Evolutionary conservation across 2,329 filamentous ascomycete species (phyloP).

Genomic region (Cryphonectria nitschkei): DNA sequence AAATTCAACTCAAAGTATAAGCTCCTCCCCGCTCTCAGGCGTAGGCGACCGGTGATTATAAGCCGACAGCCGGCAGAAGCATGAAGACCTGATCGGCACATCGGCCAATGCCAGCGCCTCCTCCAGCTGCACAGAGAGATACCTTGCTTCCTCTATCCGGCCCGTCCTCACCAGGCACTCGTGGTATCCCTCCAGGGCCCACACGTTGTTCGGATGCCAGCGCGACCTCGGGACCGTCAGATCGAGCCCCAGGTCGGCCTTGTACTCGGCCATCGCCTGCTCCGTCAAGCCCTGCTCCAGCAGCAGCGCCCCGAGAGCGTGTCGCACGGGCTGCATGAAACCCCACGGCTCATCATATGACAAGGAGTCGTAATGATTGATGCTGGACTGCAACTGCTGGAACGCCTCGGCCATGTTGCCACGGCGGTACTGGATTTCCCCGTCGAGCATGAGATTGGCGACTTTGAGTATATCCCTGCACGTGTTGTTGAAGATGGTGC

Average conservation of each 20-base stretch:
- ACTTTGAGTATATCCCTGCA: slow-evolving; percentile 66
- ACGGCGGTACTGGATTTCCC: slow-evolving; percentile 72
- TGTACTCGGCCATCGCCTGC: slow-evolving; percentile 61
- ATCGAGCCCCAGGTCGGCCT: slow-evolving; percentile 63
- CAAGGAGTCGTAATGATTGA: slow-evolving; percentile 63
- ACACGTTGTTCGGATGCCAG: slow-evolving; percentile 74
- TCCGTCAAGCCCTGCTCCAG: slow-evolving; percentile 66
- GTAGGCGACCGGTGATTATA: slow-evolving; percentile 5
- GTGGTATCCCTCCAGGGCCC: slow-evolving; percentile 73
- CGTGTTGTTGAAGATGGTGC: slow-evolving; percentile 72
- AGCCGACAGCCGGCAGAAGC: slow-evolving; percentile 50
- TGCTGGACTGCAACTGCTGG: slow-evolving; percentile 57
- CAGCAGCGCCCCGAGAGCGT: slow-evolving; percentile 71
- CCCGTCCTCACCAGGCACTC: slow-evolving; percentile 67
- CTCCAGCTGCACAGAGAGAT: slow-evolving; percentile 49
- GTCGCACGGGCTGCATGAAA: slow-evolving; percentile 76
- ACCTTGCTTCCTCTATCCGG: slow-evolving; percentile 43
- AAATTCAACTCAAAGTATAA: neutral
- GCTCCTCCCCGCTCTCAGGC: neutral
- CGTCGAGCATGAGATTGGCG: slow-evolving; percentile 69
- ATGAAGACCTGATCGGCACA: slow-evolving; percentile 60
- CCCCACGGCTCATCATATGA: slow-evolving; percentile 78
- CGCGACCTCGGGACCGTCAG: slow-evolving; percentile 64
- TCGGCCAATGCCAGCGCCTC: slow-evolving; percentile 60
- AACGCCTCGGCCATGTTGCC: slow-evolving; percentile 64